Conservation (phyloP, 805 yeast species). For the Candida argentea region DNA sequence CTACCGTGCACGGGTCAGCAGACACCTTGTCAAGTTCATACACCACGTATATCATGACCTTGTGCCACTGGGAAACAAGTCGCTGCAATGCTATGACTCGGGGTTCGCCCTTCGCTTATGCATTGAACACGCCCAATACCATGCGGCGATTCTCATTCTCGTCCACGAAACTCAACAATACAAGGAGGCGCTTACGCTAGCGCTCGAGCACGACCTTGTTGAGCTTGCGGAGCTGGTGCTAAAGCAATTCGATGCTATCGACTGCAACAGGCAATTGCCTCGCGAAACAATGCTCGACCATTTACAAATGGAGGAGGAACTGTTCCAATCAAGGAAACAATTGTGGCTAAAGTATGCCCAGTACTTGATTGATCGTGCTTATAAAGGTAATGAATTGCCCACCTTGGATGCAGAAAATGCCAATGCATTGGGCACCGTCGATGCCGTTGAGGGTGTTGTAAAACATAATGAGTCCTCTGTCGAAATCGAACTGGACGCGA, state of each 20-base stretch:
- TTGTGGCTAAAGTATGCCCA: conserved; percentile 64
- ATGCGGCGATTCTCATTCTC: conserved; percentile 66
- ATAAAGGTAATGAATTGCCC: too few species aligned
- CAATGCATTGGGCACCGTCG: too few species aligned
- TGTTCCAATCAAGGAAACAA: conserved; percentile 42
- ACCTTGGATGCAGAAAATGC: too few species aligned
- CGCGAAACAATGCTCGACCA: conserved; percentile 9
- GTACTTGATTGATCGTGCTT: conserved; percentile 31
- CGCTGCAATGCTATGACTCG: conserved; percentile 38
- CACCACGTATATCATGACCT: conserved; percentile 14
- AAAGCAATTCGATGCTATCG: conserved; percentile 19
- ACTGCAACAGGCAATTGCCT: conserved; percentile 2
- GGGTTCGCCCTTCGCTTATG: conserved; percentile 72
- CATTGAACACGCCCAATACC: conserved; percentile 43
- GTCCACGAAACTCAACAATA: conserved; percentile 52
- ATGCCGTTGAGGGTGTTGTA: too few species aligned
- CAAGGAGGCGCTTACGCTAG: conserved; percentile 74
- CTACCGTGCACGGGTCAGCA: conserved; percentile 35
- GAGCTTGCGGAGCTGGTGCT: conserved; percentile 39
- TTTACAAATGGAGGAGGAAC: conserved; percentile 24
- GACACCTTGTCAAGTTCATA: conserved; percentile 23
- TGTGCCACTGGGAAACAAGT: conserved; percentile 4
- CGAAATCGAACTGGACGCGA: too few species aligned
- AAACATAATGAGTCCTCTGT: too few species aligned
- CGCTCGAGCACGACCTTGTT: conserved; percentile 49